Percentiles rank a stretch among this genome's conserved stretches.
These are phyloP conservation scores for Lactarius deliciosus DNA, from an alignment of 768 basidiomycete species.

Conservation along the genomic window DNA sequence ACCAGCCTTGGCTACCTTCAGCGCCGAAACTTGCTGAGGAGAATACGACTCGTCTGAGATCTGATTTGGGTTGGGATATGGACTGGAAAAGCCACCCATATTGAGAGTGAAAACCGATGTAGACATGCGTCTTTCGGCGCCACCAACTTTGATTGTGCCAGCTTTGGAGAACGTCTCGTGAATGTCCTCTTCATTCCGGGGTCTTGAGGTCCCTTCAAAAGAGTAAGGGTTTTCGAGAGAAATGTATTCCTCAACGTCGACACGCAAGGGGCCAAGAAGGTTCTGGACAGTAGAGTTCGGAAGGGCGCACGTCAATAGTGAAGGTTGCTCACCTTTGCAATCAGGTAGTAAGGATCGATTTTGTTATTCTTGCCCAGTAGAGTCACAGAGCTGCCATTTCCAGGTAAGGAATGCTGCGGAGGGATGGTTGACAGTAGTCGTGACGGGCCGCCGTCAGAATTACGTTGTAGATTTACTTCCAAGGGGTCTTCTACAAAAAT, in stretches of 20 bases:
- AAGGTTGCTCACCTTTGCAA: conserved; percentile 61
- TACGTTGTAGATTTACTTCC: conserved; percentile 61
- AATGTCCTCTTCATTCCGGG: conserved; percentile 67
- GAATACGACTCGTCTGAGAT: conserved; percentile 34
- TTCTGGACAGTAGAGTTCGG: conserved; percentile 44
- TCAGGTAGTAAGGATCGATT: conserved; percentile 91
- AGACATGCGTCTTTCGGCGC: conserved; percentile 39
- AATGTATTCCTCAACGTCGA: conserved; percentile 59
- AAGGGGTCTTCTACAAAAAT: conserved; percentile 92
- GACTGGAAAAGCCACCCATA: conserved; percentile 38
- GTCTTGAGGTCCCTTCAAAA: conserved; percentile 61
- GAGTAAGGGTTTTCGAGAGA: conserved; percentile 64
- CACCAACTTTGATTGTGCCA: conserved; percentile 53
- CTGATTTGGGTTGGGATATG: conserved; percentile 31
- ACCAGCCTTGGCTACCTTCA: conserved; percentile 82
- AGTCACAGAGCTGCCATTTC: conserved; percentile 38
- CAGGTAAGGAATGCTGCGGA: conserved; percentile 32
- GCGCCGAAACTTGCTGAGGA: conserved; percentile 41
- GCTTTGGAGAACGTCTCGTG: conserved; percentile 64
- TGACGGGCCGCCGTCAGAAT: conserved; percentile 42
- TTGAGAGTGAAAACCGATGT: conserved; percentile 45
- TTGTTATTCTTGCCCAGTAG: conserved; percentile 60
- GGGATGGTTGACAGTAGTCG: conserved; percentile 42
- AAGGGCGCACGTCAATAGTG: conserved; percentile 7
- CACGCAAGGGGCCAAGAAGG: conserved; percentile 64